Evolutionary conservation across 305 asterid species (phyloP), one percentile per base, ranked within the genome.

Genomic region (Solanum hybrid): DNA sequence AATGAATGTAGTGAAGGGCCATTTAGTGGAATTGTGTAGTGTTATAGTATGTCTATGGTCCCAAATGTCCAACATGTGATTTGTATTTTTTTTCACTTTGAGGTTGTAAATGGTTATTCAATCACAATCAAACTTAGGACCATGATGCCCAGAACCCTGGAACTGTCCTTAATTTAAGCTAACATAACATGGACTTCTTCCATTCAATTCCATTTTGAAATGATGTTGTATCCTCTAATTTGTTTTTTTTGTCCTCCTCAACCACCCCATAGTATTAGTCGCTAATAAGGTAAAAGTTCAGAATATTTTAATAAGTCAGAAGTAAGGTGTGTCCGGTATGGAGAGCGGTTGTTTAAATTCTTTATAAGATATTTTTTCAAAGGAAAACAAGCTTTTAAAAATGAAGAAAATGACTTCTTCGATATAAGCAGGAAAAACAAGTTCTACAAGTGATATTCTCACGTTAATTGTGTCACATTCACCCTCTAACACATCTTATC

Each of bases 111-210:
- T 84, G 29, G 7, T 31, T 26, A 84, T 71, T 57, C 42, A 84
- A 84, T 84, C 88, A 51, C 28, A 22, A 84, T 84, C 88, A 29
- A 31, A 26, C 20, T 31, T 51, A 84, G 88, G 74, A 84, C 6
- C 10, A 78, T 78, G 16, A 78, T 78, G 42, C 88, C 75, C 28
- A 84, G 73, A 84, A 84, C 75, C 88, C 88, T 51, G 88, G 88
- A 51, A 84, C 75, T 84, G 75, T 29, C 75, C 42, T 39, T 74
- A 74, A 74, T 29, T 80, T 37, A 39, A 37, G 20, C 3, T 8
- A 51, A 31, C 75, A 20, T 31, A 83, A 83, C 18, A 84, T 84
- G 31, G 75, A 84, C 31, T 46, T 26, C 28, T 18, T 46, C 74
- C 10, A 42, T 46, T 4, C 42, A 84, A 31, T 84, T 84, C 42